Evolutionary conservation across 805 yeast species (phyloP), one percentile per base, ranked within the genome.

Genomic region (Lipomyces starkeyi): DNA sequence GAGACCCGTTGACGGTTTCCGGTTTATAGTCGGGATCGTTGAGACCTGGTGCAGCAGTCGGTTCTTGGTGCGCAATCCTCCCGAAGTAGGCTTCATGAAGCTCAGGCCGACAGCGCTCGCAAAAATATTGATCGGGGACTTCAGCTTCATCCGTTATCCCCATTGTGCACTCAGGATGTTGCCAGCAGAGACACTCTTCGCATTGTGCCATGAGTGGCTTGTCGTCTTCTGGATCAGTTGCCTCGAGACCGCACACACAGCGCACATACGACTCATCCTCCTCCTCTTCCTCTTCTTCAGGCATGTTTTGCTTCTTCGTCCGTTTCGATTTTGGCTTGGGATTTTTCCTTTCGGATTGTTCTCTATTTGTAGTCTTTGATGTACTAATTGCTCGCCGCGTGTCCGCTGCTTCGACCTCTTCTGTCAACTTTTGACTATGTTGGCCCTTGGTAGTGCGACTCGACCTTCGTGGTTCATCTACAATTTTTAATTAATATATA

Each of bases 151-250:
- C 79, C 22, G 79, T 77, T 8, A 79, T 75, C 58, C 83, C 86
- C 57, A 87, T 83, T 82, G 87, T 83, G 75, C 93, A 89, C 65
- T 74, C 78, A 17, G 87, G 83, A 74, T 89, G 93, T 76, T 89
- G 93, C 92, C 92, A 89, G 3, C 87, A 83, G 61, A 80, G 75
- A 75, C 93, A 89, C 47, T 77, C 74, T 59, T 87, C 91, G 77
- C 93, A 89, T 75, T 86, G 86, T 25, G 86, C 84, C 89, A 88
- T 87, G 20, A 79, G 76, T 25, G 87, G 85, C 32, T 79, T 81
- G 32, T 80, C 80, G 58, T 75, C 79, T 17, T 78, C 76, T 6
- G 71, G 78, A 22, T 66, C 74, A 20, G 58, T 52, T 3, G 64
- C 64, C 0, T 63, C 70, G n/a, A 70, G 73, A 2, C 79, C 80